These are phyloP conservation scores for Alternaria gansuensis DNA, from an alignment of 2,329 filamentous ascomycete species.

Conservation along the genomic window DNA sequence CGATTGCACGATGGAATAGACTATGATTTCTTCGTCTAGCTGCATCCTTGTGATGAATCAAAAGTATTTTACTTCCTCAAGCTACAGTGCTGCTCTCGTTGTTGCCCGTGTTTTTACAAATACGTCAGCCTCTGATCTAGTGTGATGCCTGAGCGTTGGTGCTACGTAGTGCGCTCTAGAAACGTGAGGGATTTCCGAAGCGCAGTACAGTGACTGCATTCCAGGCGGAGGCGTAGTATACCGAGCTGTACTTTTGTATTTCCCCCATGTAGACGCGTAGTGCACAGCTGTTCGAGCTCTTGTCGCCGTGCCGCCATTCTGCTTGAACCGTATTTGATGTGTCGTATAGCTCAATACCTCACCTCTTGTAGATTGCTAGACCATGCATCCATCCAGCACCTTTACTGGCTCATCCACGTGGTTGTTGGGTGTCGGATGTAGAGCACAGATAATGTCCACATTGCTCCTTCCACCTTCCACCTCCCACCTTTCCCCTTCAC, in stretches of 20 bases:
- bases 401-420: neutral
- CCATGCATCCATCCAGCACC: neutral
- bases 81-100: neutral
- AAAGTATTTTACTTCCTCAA: slow-evolving; percentile 21
- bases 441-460: neutral
- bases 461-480: slow-evolving; percentile 8
- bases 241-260: neutral
- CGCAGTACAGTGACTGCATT: neutral
- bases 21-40: slow-evolving; percentile 17
- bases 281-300: neutral
- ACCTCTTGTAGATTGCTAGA: neutral
- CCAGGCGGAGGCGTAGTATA: neutral
- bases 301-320: neutral
- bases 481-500: neutral
- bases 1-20: slow-evolving; percentile 23
- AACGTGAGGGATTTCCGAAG: neutral
- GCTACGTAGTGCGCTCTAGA: neutral
- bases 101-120: neutral
- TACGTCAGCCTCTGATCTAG: neutral
- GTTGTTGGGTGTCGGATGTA: neutral
- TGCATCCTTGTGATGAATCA: slow-evolving; percentile 21
- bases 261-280: neutral
- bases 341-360: neutral
- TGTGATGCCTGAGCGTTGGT: neutral
- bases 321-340: neutral